These are phyloP conservation scores for Kodamaea sp. DNA, from an alignment of 1,139 yeast species.

Conservation along the genomic window DNA sequence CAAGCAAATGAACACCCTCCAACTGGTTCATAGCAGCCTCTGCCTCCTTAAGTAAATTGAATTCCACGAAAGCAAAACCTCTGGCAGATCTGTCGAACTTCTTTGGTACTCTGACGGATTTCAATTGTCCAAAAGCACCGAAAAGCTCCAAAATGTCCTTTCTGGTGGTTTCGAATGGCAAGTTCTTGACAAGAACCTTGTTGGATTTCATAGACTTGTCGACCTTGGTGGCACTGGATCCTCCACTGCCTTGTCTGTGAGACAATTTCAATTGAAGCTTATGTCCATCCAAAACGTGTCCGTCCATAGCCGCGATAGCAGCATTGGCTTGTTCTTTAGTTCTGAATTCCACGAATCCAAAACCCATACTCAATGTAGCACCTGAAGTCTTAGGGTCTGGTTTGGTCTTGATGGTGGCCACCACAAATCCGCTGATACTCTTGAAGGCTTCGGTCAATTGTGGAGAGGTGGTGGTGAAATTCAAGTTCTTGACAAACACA, in stretches of 20 bases:
- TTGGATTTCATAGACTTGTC: conserved; percentile 47
- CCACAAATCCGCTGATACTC: conserved; percentile 73
- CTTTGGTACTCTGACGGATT: conserved; percentile 94
- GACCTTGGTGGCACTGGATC: conserved; percentile 20
- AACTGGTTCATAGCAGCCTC: conserved; percentile 93
- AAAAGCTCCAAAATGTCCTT: conserved; percentile 88
- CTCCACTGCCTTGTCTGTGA: conserved; percentile 57
- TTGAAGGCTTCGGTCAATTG: conserved; percentile 65
- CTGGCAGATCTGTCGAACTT: conserved; percentile 93
- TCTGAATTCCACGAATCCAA: conserved; percentile 91
- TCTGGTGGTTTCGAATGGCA: conserved; percentile 95
- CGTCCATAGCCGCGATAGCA: conserved; percentile 77
- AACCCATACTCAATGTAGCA: conserved; percentile 84
- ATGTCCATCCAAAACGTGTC: conserved; percentile 84
- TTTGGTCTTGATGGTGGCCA: conserved; percentile 83
- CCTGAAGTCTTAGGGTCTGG: conserved; percentile 80
- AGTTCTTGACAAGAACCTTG: conserved; percentile 90
- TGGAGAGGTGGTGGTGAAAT: conserved; percentile 70
- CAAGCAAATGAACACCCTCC: conserved; percentile 94
- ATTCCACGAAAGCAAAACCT: conserved; percentile 98
- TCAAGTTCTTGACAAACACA: conserved; percentile 87
- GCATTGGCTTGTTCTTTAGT: conserved; percentile 75
- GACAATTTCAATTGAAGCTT: conserved; percentile 85
- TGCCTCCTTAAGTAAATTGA: conserved; percentile 84
- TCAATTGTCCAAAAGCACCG: conserved; percentile 91